Evolutionary conservation across 2,329 filamentous ascomycete genomes (phyloP).

Genomic region (Colletotrichum simmondsii): DNA sequence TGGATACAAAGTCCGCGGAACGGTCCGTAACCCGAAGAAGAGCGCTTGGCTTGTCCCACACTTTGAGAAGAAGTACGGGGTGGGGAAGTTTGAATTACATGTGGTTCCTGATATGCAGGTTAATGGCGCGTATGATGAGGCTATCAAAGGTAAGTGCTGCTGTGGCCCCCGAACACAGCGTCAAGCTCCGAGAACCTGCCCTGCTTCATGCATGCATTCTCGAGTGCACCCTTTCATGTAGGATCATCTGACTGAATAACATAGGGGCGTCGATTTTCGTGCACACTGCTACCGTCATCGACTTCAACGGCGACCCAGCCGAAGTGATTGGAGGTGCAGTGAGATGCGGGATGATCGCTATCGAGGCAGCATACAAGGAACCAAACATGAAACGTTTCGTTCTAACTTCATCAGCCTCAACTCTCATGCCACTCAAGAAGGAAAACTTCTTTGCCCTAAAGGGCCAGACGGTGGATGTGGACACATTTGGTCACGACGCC

Average conservation of each 20-base stretch:
- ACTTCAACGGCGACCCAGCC: slow-evolving; percentile 48
- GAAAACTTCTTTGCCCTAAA: slow-evolving; percentile 35
- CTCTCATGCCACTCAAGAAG: slow-evolving; percentile 22
- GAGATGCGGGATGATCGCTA: slow-evolving; percentile 40
- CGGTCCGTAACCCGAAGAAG: slow-evolving; percentile 49
- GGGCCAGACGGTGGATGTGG: slow-evolving; percentile 33
- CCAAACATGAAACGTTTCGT: slow-evolving; percentile 18
- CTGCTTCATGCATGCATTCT: neutral
- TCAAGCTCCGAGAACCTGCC: neutral
- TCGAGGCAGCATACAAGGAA: slow-evolving; percentile 37
- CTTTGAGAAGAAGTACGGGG: slow-evolving; percentile 46
- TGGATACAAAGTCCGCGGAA: slow-evolving; percentile 58
- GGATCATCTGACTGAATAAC: neutral
- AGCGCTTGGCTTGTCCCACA: slow-evolving; percentile 42
- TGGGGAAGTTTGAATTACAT: slow-evolving; percentile 46
- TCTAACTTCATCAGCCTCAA: slow-evolving; percentile 18
- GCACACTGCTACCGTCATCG: slow-evolving; percentile 50
- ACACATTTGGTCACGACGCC: slow-evolving; percentile 3
- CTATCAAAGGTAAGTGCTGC: slow-evolving; percentile 40
- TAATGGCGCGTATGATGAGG: slow-evolving; percentile 40
- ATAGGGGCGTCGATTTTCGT: slow-evolving; percentile 42
- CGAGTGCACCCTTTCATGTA: neutral
- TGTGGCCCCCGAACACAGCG: neutral
- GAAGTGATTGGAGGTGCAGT: slow-evolving; percentile 49
- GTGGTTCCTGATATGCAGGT: slow-evolving; percentile 46